Evolutionary conservation across 148 eudicot species (phyloP).

Genomic region (Silene uniflora): DNA sequence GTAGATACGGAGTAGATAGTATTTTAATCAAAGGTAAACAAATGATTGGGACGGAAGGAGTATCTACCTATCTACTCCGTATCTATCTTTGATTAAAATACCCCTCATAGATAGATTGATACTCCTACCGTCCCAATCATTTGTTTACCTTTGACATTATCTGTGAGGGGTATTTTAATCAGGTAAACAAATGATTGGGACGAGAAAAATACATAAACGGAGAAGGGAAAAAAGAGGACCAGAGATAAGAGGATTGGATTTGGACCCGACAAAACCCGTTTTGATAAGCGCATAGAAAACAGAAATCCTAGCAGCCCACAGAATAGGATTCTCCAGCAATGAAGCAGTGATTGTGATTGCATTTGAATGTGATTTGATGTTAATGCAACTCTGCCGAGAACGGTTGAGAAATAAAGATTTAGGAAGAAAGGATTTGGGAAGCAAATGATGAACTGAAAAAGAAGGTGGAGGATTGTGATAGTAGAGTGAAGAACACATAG

Average conservation of each 20-base stretch:
- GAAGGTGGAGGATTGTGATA: background rate
- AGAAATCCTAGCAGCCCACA: conserved; percentile 88
- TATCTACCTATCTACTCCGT: too few species aligned
- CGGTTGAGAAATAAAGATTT: conserved; percentile 21
- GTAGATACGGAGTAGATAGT: too few species aligned
- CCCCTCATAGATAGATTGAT: too few species aligned
- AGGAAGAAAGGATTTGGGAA: conserved; percentile 15
- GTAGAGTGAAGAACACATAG: too few species aligned
- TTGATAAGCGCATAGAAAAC: conserved; percentile 83
- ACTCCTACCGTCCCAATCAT: too few species aligned
- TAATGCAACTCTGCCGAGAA: background rate
- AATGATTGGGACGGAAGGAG: too few species aligned
- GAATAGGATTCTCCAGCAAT: conserved; percentile 59
- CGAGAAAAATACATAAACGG: too few species aligned
- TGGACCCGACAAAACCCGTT: conserved; percentile 93
- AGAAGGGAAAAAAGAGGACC: conserved; percentile 16
- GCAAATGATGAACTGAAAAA: background rate
- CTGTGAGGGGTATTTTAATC: too few species aligned
- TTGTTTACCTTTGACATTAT: too few species aligned
- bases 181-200: too few species aligned
- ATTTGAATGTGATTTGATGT: background rate
- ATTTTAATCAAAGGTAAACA: too few species aligned
- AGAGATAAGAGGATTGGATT: conserved; percentile 56
- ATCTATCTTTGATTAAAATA: too few species aligned
- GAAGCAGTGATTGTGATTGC: conserved; percentile 35